Conservation (phyloP, 306 rosid genomes). For the Citrullus amarus region DNA sequence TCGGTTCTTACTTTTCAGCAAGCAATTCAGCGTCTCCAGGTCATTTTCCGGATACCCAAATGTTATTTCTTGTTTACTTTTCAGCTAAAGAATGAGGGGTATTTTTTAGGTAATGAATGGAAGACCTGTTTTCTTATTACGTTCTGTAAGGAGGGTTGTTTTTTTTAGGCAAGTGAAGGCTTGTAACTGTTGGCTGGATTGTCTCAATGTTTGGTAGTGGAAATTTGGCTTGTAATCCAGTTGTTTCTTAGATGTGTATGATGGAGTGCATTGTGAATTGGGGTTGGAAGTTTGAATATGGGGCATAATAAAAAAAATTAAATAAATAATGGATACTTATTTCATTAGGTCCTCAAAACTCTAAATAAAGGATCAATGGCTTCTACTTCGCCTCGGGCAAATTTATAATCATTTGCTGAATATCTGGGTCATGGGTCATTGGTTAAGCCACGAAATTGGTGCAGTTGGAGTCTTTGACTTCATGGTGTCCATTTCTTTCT, state of each 20-base stretch:
- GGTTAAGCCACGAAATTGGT: neutral
- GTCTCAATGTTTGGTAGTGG: neutral
- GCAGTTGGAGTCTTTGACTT: neutral
- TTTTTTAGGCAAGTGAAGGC: neutral
- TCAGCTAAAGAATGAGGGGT: neutral
- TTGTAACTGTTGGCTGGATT: neutral
- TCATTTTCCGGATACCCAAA: slow-evolving; percentile 6
- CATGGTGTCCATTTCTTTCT: neutral
- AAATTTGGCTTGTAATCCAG: neutral
- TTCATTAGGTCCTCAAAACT: neutral
- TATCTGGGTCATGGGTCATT: neutral
- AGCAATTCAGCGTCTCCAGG: slow-evolving; percentile 98
- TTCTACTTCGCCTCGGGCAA: neutral
- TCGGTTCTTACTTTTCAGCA: slow-evolving; percentile 69
- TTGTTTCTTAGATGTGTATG: neutral
- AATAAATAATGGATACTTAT: neutral
- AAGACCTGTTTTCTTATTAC: neutral
- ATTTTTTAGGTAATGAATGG: neutral
- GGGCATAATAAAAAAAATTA: neutral
- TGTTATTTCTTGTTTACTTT: neutral
- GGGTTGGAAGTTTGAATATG: neutral
- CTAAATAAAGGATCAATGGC: neutral
- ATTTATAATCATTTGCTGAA: neutral
- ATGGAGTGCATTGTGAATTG: neutral
- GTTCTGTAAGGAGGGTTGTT: neutral